Base-by-base conservation (phyloP, 2,329 filamentous ascomycete genomes). In the Colletotrichum eleusines region DNA sequence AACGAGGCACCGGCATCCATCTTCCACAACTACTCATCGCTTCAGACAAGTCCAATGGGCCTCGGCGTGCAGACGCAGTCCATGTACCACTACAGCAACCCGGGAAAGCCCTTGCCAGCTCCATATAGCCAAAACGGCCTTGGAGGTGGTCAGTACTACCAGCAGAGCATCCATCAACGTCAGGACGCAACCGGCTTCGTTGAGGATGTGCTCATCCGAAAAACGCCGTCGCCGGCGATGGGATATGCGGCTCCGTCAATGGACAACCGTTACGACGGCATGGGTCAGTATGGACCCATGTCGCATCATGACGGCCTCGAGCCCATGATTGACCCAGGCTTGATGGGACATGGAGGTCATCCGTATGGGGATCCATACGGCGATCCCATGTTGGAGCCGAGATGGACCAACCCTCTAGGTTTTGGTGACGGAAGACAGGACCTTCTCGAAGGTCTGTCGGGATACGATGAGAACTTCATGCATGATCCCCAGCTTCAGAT, bases 51-150 rank as follows among this genome's bases (percentile, higher is more conserved):
- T 31, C 62, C 62, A 9, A 63, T 73, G 63, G 72, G 72, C 14
- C 70, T 73, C 11, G 70, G 61, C 9, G 59, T 73, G 23, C 72
- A 73, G 33, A 62, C 61, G 31, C 72, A 69, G 31, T 66, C 72
- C 26, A 71, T 71, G 66, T 73, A 73, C 44, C 72, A 73, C 26
- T 71, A 71, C 63, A 63, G 55, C 55, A 70, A 63, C 51, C 58
- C 72, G 38, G 59, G 62, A 53, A 82, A 81, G 74, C 78, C 79
- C n/a, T 72, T 80, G 65, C 77, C 81, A n/a, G 74, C 76, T 31
- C 78, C 78, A 23, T 85, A 84, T 74, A 80, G 77, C 63, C 71
- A 78, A 20, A 73, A 76, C 2, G 73, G 75, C 23, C 68, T 80
- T 18, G 71, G 73, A 1, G 74, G 75, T 12, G 75, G 75, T 44